Percentiles rank a stretch among this genome's conserved stretches.
These are phyloP conservation scores for Fusarium piperis DNA, from an alignment of 2,329 filamentous ascomycete species.

Conservation along the genomic window DNA sequence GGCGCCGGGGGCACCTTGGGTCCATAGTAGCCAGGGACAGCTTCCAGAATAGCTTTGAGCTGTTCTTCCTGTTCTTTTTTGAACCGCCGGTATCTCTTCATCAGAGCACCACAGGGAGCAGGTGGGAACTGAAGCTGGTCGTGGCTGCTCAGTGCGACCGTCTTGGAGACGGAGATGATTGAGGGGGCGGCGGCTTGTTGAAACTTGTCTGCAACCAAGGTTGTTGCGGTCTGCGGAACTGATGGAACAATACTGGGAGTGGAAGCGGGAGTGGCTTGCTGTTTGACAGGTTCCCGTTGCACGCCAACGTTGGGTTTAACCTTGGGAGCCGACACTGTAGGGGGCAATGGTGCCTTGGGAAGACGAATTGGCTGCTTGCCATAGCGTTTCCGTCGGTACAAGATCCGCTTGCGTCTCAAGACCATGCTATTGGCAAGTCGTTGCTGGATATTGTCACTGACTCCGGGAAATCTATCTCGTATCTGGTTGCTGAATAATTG, in stretches of 20 bases:
- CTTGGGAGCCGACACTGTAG: not conserved
- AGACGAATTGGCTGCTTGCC: not conserved
- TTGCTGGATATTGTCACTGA: not conserved
- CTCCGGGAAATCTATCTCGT: slow-evolving; percentile 11
- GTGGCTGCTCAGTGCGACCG: not conserved
- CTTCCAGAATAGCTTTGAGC: not conserved
- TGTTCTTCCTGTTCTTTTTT: not conserved
- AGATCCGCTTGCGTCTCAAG: slow-evolving; percentile 13
- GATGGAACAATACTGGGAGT: not conserved
- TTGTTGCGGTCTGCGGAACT: slow-evolving; percentile 1
- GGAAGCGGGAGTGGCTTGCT: not conserved
- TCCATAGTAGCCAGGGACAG: not conserved
- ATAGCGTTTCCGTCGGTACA: slow-evolving; percentile 15
- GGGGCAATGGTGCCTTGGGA: not conserved
- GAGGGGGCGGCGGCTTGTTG: not conserved
- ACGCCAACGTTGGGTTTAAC: not conserved
- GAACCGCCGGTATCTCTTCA: not conserved
- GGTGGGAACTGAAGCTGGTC: slow-evolving; percentile 11
- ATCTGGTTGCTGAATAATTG: slow-evolving; percentile 16
- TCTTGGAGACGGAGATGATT: slow-evolving; percentile 7
- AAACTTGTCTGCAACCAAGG: not conserved
- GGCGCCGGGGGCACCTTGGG: not conserved
- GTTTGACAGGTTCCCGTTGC: not conserved
- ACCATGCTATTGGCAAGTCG: slow-evolving; percentile 21
- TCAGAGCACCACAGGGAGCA: not conserved